phyloP scores from a whole-genome alignment of 495 filamentous ascomycete genomes.

The Penicillium coffeae region DNA sequence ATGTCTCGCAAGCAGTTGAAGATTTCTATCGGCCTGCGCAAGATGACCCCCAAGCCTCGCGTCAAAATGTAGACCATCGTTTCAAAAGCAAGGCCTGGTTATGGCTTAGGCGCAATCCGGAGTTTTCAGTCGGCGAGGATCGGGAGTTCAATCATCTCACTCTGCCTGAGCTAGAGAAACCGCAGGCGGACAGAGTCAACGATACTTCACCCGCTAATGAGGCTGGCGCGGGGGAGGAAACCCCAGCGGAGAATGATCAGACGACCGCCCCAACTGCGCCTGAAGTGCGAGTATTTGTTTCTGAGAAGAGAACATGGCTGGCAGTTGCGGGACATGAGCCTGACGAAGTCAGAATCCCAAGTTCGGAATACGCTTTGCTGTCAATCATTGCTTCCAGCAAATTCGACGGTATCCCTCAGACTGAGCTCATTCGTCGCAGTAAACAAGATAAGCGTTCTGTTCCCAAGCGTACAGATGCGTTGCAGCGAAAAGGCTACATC shows the following conservation, averaged over 20 bases:
- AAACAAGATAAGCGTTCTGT: conserved; percentile 89
- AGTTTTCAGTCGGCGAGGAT: conserved; percentile 46
- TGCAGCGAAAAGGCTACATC: conserved; percentile 78
- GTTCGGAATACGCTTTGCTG: conserved; percentile 68
- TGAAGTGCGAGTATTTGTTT: conserved; percentile 51
- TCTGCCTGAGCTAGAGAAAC: conserved; percentile 43
- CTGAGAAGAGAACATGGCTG: conserved; percentile 66
- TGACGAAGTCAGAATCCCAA: conserved; percentile 63
- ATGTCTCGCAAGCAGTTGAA: conserved; percentile 37
- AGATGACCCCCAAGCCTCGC: conserved; percentile 11
- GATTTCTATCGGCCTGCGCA: conserved; percentile 34
- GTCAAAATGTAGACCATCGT: conserved; percentile 41
- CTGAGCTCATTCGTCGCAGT: conserved; percentile 67
- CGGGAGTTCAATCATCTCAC: conserved; percentile 40
- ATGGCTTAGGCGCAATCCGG: conserved; percentile 51
- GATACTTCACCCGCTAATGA: conserved; percentile 4
- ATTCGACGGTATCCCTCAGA: conserved; percentile 70
- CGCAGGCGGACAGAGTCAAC: not conserved
- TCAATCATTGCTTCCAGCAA: conserved; percentile 75
- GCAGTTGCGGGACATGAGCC: conserved; percentile 75
- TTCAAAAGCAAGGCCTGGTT: conserved; percentile 55
- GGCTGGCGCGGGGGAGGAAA: conserved; percentile 5
- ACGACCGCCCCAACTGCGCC: not conserved
- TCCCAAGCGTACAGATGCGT: conserved; percentile 70
- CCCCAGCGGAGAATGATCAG: not conserved